Conservation (phyloP, 2,329 filamentous ascomycete genomes). For the Trichophyton simii region DNA sequence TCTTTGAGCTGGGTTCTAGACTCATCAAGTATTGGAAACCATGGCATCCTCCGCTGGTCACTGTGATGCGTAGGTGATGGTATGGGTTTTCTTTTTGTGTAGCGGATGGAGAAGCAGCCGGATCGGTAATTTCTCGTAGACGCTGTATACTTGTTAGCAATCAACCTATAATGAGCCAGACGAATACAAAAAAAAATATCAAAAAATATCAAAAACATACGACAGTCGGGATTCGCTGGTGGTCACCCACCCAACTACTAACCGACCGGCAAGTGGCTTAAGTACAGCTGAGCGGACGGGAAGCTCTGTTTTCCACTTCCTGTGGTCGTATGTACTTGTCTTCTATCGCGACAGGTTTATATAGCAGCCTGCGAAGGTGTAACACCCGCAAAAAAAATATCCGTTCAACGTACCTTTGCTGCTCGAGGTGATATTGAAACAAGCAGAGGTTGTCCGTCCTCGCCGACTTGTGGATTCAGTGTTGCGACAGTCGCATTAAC, state of each 20-base stretch:
- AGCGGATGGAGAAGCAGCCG: slow-evolving; percentile 34
- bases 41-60: slow-evolving; percentile 90
- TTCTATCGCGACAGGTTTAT: slow-evolving; percentile 10
- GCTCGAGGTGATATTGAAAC: slow-evolving; percentile 77
- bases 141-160: slow-evolving; percentile 34
- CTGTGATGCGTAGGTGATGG: slow-evolving; percentile 77
- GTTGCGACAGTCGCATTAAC: slow-evolving; percentile 32
- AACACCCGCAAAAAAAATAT: not conserved
- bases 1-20: slow-evolving; percentile 47
- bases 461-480: slow-evolving; percentile 63
- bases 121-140: slow-evolving; percentile 57
- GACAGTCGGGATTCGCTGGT: slow-evolving; percentile 36
- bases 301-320: slow-evolving; percentile 37
- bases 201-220: slow-evolving; percentile 26
- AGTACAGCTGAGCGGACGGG: slow-evolving; percentile 28
- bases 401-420: slow-evolving; percentile 48
- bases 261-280: not conserved
- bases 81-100: slow-evolving; percentile 50
- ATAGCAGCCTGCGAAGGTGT: not conserved
- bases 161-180: slow-evolving; percentile 4
- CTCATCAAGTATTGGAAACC: slow-evolving; percentile 97
- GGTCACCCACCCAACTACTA: slow-evolving; percentile 29
- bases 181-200: slow-evolving; percentile 17
- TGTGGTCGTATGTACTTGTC: slow-evolving; percentile 32
- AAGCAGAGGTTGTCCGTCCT: slow-evolving; percentile 71